A percentile compares a stretch with the other conserved stretches of the same genome.
These are phyloP conservation scores for Whalleya microplaca DNA, from an alignment of 2,329 filamentous ascomycete species.

Conservation along the genomic window DNA sequence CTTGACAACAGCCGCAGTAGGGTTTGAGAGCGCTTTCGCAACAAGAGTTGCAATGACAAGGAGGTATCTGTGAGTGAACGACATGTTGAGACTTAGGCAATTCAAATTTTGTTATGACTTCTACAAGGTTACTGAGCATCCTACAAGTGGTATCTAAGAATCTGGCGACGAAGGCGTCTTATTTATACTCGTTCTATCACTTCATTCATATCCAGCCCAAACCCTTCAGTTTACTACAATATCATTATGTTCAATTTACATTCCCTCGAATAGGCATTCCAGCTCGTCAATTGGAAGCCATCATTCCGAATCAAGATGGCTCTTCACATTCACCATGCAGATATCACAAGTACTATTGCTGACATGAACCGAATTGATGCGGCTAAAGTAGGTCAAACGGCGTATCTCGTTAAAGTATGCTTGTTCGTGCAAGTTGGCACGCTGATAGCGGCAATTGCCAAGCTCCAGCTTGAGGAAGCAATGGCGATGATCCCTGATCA, in stretches of 20 bases:
- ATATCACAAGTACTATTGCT: background rate
- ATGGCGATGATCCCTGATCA: background rate
- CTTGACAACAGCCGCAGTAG: background rate
- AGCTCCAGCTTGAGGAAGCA: background rate
- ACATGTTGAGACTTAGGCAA: background rate
- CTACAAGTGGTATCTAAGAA: background rate
- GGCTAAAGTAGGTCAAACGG: background rate
- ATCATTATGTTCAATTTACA: background rate
- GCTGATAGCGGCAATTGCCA: too few species aligned
- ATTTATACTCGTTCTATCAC: background rate
- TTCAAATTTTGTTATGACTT: background rate
- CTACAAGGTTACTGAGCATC: background rate
- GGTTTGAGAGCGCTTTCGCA: background rate
- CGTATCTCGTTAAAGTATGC: background rate
- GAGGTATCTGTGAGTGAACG: background rate
- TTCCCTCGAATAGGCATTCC: background rate
- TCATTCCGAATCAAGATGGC: background rate
- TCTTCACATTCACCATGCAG: background rate
- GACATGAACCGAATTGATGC: background rate
- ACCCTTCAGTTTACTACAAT: background rate
- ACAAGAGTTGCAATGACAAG: background rate
- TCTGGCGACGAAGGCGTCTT: background rate
- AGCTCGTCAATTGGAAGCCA: background rate
- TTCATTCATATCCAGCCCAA: background rate
- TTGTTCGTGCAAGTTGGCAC: background rate